phyloP scores from a whole-genome alignment of 1,284 basidiomycete genomes.

The Papiliotrema flavescens region DNA sequence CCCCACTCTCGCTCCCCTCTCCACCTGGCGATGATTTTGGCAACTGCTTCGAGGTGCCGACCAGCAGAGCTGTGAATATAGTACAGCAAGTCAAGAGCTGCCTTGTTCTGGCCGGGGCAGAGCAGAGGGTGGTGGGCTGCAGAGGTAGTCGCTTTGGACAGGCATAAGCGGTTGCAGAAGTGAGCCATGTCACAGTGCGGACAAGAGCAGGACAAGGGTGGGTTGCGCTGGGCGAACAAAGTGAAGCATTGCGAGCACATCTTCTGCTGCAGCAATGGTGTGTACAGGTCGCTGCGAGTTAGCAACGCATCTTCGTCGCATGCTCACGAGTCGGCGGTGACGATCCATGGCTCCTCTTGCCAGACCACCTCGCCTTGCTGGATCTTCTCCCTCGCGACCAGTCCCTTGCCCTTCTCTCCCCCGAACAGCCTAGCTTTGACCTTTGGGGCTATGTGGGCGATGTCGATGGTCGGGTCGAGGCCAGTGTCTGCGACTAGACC shows the following conservation, averaged over 20 bases:
- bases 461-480: slow-evolving; percentile 64
- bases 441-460: slow-evolving; percentile 60
- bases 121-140: slow-evolving; percentile 66
- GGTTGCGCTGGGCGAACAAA: slow-evolving; percentile 22
- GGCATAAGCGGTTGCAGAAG: slow-evolving; percentile 77
- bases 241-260: slow-evolving; percentile 42
- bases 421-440: slow-evolving; percentile 68
- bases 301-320: background rate
- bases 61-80: slow-evolving; percentile 61
- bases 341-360: slow-evolving; percentile 61
- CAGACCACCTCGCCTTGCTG: slow-evolving; percentile 70
- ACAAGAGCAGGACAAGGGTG: slow-evolving; percentile 29
- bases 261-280: slow-evolving; percentile 13
- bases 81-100: slow-evolving; percentile 58
- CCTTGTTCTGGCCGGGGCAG: slow-evolving; percentile 70
- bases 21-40: slow-evolving; percentile 62
- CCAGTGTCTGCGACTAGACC: slow-evolving; percentile 58
- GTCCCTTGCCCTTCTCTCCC: slow-evolving; percentile 72
- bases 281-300: slow-evolving; percentile 21
- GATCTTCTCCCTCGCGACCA: slow-evolving; percentile 67
- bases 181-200: slow-evolving; percentile 51
- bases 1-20: slow-evolving; percentile 58
- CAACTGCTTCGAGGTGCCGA: slow-evolving; percentile 71
- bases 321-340: slow-evolving; percentile 41
- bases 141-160: slow-evolving; percentile 53